Evolutionary conservation across 805 yeast genomes (phyloP).

Genomic region (Candida dajiaensis): DNA sequence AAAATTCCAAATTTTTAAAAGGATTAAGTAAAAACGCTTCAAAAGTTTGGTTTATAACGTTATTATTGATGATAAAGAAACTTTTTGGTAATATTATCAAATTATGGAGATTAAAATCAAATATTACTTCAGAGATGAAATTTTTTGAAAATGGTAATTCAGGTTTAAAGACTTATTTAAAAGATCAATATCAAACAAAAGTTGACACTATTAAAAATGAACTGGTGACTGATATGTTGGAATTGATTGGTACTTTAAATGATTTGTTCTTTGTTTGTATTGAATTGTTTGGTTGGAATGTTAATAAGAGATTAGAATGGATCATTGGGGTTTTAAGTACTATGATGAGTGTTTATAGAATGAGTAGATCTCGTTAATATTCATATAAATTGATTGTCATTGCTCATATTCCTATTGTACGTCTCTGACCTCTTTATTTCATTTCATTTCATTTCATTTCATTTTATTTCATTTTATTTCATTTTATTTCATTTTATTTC

Average conservation of each 20-base stretch:
- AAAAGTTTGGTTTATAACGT: conserved; percentile 16
- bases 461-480: too few relatives aligned
- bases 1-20: conserved; percentile 5
- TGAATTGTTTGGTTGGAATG: conserved; percentile 11
- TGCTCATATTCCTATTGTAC: too few relatives aligned
- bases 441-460: too few relatives aligned
- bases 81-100: conserved; percentile 3
- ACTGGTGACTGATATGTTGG: conserved; percentile 3
- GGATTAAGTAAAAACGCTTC: conserved; percentile 5
- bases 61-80: conserved; percentile 11
- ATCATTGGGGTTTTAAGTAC: conserved; percentile 12
- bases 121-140: conserved; percentile 5
- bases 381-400: too few relatives aligned
- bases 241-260: conserved; percentile 11
- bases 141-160: background rate
- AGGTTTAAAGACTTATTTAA: conserved; percentile 4
- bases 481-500: too few relatives aligned
- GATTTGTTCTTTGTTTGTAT: conserved; percentile 15
- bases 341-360: conserved; percentile 16
- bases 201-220: conserved; percentile 7
- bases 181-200: conserved; percentile 9
- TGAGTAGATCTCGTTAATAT: conserved; percentile 5
- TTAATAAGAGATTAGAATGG: conserved; percentile 10
- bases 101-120: conserved; percentile 3
- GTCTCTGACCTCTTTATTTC: too few relatives aligned